Evolutionary conservation across 129 eudicot genomes (phyloP), one percentile per base, ranked within the genome.

Genomic region (Tagetes erecta): DNA sequence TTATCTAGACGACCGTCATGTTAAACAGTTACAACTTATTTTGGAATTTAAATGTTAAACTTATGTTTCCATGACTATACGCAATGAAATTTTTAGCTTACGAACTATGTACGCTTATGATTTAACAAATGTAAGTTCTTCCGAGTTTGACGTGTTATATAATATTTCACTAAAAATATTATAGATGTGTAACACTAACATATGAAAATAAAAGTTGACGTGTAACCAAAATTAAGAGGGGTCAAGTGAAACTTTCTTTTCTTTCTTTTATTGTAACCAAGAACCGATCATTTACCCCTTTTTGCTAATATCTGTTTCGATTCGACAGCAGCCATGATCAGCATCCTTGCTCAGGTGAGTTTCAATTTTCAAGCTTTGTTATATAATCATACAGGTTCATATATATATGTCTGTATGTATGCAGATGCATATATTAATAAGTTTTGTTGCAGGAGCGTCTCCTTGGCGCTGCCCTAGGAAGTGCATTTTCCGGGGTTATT

Each of bases 381-480:
- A 0, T 68, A 12, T 42, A 45, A 45, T 6, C 4, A 13, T 65
- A 49, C 14, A 52, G 2, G 9, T 55, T 68, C 20, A 64, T 50
- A 6, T 64, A 41, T 51, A 46, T 31, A 65, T 37, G 39, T 67
- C 11, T 77, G 10, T 7, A 27, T 45, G 3, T 41, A 49, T 3
- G 31, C 13, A 63, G 8, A 52, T 51, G 58, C 75, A 39, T 4
- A 44, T 49, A 68, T 38, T 39, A 50, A 9, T 73, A 27, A 31
- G 49, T 12, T 11, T 62, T 62, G 30, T 72, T 58, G 76, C 87
- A 87, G 98, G 98, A 92, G 92, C 96, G 96, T 66, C 77, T 92
- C 8, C 91, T 92, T 2, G 98, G 98, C 67, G 87, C 87, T 44
- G 91, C 95, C 62, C 81, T 92, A 34, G 98, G 98, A 50, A 83